Conservation (phyloP, 257 asterid species). For the Perilla frutescens region DNA sequence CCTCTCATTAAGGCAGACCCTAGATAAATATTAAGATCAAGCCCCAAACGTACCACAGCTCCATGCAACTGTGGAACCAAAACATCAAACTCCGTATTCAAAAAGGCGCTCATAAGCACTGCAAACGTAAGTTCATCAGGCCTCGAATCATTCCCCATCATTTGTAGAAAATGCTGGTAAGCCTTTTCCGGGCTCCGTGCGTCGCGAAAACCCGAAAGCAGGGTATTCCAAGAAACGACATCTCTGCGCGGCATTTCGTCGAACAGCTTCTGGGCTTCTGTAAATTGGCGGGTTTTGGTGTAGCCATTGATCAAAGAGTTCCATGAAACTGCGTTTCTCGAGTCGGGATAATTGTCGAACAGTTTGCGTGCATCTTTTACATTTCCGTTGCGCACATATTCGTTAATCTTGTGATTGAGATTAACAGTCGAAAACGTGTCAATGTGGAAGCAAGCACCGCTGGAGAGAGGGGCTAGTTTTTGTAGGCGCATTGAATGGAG, state of each 20-base stretch:
- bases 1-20: slow-evolving; percentile 87
- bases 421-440: slow-evolving; percentile 36
- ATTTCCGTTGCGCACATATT: slow-evolving; percentile 47
- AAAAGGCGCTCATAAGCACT: slow-evolving; percentile 55
- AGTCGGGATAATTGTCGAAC: slow-evolving; percentile 57
- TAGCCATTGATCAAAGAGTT: slow-evolving; percentile 66
- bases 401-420: slow-evolving; percentile 52
- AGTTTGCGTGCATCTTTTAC: slow-evolving; percentile 53
- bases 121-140: slow-evolving; percentile 74
- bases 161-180: slow-evolving; percentile 47
- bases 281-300: slow-evolving; percentile 42
- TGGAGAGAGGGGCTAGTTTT: slow-evolving; percentile 23
- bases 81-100: slow-evolving; percentile 45
- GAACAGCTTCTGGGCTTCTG: slow-evolving; percentile 64
- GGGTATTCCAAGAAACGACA: slow-evolving; percentile 75
- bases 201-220: slow-evolving; percentile 76
- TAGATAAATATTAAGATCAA: slow-evolving; percentile 53
- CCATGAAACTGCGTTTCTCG: slow-evolving; percentile 75
- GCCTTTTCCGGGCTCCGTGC: slow-evolving; percentile 44
- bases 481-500: slow-evolving; percentile 40
- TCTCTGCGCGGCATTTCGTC: slow-evolving; percentile 74
- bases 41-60: slow-evolving; percentile 52
- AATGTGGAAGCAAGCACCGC: slow-evolving; percentile 39
- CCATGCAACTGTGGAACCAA: slow-evolving; percentile 70
- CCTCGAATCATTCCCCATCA: slow-evolving; percentile 45